These are phyloP conservation scores for Nectriaceae sp. DNA, from an alignment of 2,329 filamentous ascomycete genomes.

Conservation along the genomic window DNA sequence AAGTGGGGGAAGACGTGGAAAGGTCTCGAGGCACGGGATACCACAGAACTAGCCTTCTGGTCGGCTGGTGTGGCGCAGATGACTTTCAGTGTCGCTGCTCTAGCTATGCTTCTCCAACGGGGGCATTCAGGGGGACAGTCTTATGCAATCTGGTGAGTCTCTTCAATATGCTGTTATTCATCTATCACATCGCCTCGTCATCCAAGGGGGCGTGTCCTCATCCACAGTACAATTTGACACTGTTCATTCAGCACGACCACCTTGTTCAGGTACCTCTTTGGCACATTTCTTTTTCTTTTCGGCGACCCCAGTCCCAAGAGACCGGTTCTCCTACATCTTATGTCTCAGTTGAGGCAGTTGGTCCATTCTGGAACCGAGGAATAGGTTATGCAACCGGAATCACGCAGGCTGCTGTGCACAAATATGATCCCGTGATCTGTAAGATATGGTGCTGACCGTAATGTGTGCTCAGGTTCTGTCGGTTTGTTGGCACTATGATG, in stretches of 20 bases:
- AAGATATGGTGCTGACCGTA: constrained; percentile 14
- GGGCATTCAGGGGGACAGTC: constrained; percentile 50
- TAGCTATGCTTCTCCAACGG: constrained; percentile 47
- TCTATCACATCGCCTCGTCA: constrained; percentile 4
- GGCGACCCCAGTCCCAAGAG: constrained; percentile 1
- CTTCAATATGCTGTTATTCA: constrained; percentile 23
- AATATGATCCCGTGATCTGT: too few species aligned
- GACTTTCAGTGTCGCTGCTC: constrained; percentile 39
- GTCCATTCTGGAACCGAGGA: too few species aligned
- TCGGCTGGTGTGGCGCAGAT: constrained; percentile 47
- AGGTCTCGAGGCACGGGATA: constrained; percentile 44
- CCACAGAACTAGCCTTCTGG: constrained; percentile 52
- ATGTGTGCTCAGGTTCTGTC: constrained; percentile 40
- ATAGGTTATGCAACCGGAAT: too few species aligned
- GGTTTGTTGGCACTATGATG: constrained; percentile 43
- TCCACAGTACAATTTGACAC: constrained; percentile 3
- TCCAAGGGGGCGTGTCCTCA: constrained; percentile 17
- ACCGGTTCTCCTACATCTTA: constrained; percentile 11
- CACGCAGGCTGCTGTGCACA: too few species aligned
- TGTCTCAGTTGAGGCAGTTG: constrained; percentile 14
- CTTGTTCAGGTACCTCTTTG: constrained; percentile 6
- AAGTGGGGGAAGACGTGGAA: constrained; percentile 49
- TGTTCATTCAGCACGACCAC: constrained; percentile 1
- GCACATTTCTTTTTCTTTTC: neutral
- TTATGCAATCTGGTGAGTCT: constrained; percentile 50